These are phyloP conservation scores for Colletotrichum orchidophilum DNA, from an alignment of 2,329 filamentous ascomycete species.

Conservation along the genomic window DNA sequence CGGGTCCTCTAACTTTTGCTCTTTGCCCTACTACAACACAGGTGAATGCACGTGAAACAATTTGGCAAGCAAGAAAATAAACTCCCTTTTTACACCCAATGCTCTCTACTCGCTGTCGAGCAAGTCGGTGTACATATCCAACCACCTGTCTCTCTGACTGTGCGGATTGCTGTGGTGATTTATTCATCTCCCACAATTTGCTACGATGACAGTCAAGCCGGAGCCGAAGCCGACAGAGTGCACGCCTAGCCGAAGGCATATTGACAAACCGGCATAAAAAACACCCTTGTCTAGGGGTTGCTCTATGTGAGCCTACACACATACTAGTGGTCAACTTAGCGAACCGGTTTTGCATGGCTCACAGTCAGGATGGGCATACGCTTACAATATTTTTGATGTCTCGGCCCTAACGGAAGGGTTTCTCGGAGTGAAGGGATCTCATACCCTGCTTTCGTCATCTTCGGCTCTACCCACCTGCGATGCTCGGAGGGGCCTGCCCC, in stretches of 20 bases:
- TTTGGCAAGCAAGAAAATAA: background rate
- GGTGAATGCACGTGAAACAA: background rate
- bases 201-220: background rate
- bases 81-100: background rate
- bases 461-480: background rate
- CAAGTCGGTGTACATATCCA: too few species aligned
- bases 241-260: background rate
- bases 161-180: too few species aligned
- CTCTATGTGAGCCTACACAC: too few species aligned
- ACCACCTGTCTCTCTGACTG: too few species aligned
- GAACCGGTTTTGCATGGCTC: background rate
- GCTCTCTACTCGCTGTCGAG: too few species aligned
- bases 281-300: background rate
- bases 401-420: background rate
- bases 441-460: background rate
- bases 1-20: background rate
- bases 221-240: constrained; percentile 16
- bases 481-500: background rate
- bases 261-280: background rate
- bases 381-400: background rate
- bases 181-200: background rate
- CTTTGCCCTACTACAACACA: background rate
- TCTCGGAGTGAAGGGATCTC: background rate
- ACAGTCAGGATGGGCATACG: background rate
- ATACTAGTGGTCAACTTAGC: background rate